Evolutionary conservation across 2,329 filamentous ascomycete genomes (phyloP).

Genomic region (Thielaviopsis musarum): DNA sequence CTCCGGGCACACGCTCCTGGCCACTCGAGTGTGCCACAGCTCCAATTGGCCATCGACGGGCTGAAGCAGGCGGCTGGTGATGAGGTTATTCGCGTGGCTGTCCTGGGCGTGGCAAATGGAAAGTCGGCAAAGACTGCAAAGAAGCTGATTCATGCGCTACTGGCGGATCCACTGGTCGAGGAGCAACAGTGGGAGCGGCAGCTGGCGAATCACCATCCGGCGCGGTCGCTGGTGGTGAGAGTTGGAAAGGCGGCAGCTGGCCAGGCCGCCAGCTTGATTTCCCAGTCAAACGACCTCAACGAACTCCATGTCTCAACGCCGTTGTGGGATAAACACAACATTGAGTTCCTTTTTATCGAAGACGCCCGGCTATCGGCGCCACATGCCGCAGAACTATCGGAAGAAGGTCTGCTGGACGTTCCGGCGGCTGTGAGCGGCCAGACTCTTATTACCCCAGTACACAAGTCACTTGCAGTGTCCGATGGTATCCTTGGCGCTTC

Average conservation of each 20-base stretch:
- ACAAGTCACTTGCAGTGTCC: constrained; percentile 59
- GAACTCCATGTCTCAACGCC: constrained; percentile 49
- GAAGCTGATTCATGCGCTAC: constrained; percentile 48
- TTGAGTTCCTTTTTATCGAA: constrained; percentile 47
- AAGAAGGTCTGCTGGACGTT: constrained; percentile 52
- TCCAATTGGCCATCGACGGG: constrained; percentile 55
- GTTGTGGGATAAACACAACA: constrained; percentile 38
- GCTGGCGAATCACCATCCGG: constrained; percentile 33
- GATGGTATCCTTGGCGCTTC: constrained; percentile 55
- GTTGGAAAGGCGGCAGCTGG: constrained; percentile 24
- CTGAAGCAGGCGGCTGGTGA: constrained; percentile 37
- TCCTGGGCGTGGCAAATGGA: constrained; percentile 31
- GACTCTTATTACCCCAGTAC: constrained; percentile 48
- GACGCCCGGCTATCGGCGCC: constrained; percentile 23
- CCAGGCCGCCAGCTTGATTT: constrained; percentile 12
- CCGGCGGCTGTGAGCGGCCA: neutral
- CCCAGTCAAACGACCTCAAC: constrained; percentile 15
- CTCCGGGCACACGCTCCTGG: constrained; percentile 44
- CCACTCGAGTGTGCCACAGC: constrained; percentile 48
- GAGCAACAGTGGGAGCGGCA: constrained; percentile 51
- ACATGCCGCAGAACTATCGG: constrained; percentile 21
- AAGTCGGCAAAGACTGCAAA: constrained; percentile 33
- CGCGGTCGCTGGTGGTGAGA: constrained; percentile 46
- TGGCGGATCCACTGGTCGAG: constrained; percentile 51
- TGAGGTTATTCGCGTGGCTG: constrained; percentile 41